phyloP scores from a whole-genome alignment of 2,329 filamentous ascomycete species.

The Curvularia eragrostidis region DNA sequence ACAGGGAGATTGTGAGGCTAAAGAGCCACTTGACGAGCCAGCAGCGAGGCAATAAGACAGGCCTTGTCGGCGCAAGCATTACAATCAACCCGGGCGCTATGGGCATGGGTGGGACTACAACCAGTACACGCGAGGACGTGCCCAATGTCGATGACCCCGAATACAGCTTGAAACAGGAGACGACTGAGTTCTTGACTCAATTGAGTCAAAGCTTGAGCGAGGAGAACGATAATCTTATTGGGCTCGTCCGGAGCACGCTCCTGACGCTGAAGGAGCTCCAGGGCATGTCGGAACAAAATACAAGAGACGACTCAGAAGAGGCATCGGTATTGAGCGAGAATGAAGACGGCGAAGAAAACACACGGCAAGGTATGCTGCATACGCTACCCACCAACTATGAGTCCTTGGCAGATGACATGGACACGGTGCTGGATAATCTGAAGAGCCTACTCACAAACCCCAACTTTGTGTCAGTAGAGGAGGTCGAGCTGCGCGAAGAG shows the following conservation, averaged over 20 bases:
- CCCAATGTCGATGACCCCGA: conserved; percentile 60
- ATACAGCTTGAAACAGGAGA: conserved; percentile 82
- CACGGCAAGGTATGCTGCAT: conserved; percentile 47
- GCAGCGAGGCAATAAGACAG: conserved; percentile 57
- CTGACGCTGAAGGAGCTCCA: conserved; percentile 71
- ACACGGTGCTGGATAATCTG: conserved; percentile 79
- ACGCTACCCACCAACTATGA: conserved; percentile 69
- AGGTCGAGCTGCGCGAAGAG: conserved; percentile 89
- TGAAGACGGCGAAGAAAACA: conserved; percentile 47
- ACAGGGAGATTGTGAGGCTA: conserved; percentile 84
- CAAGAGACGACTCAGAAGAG: conserved; percentile 32
- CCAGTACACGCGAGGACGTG: conserved; percentile 61
- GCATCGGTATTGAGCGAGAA: conserved; percentile 40
- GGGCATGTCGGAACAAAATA: conserved; percentile 55
- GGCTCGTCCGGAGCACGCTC: conserved; percentile 73
- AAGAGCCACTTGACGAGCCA: conserved; percentile 83
- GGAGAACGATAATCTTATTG: conserved; percentile 85
- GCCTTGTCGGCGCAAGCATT: conserved; percentile 57
- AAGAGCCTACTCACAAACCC: conserved; percentile 88
- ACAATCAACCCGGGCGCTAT: conserved; percentile 52
- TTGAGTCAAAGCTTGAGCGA: conserved; percentile 84
- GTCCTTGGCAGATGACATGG: conserved; percentile 73
- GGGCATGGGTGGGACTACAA: conserved; percentile 33
- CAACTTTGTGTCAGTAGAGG: conserved; percentile 93
- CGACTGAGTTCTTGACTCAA: conserved; percentile 87